Base-by-base conservation (phyloP, 768 basidiomycete genomes). In the Leucosporidium yakuticum region DNA sequence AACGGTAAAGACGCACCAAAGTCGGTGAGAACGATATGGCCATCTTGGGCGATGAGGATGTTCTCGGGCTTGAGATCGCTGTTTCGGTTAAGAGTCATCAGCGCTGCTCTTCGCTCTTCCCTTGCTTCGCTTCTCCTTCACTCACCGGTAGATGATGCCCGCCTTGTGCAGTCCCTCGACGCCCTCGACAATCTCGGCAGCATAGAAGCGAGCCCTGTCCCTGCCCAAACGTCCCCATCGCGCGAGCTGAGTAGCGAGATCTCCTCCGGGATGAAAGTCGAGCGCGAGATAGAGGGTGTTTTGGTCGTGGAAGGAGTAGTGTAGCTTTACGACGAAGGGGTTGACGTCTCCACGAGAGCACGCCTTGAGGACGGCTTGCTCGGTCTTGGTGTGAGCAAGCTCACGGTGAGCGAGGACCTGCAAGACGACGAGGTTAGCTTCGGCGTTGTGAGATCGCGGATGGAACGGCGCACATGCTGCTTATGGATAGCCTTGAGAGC, bases 401-500 rank as follows among this genome's bases (percentile, higher is more conserved):
- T 99, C 96, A 78, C 95, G 92, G 76, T 98, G 92, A 3, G 94
- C 91, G 61, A 98, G 82, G 29, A 99, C 96, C 70, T 78, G 74
- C n/a, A 48, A 53, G 0, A 11, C 17, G 12, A 47, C 69, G 32
- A 49, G 54, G 0, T 48, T 8, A 15, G 25, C 4, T 32, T 51
- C n/a, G 53, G 17, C 8, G 29, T 20, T 51, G 3, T 31, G 4
- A 15, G 58, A 9, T 50, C 21, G n/a, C 12, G 19, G 31, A 29
- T 19, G n/a, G 27, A 23, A 39, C 5, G 44, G 63, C 64, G 56
- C 23, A 69, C 66, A 78, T 95, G 92, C 63, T 92, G 85, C 81
- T 98, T 99, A 71, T 92, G 94, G 80, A 99, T 96, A 8, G 94
- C 94, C 80, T 99, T 99, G 81, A 98, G 64, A 25, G 95, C 95